These are phyloP conservation scores for Kentomonas sorsogonicus DNA, from an alignment of 208 protist genomes.

Conservation along the genomic window DNA sequence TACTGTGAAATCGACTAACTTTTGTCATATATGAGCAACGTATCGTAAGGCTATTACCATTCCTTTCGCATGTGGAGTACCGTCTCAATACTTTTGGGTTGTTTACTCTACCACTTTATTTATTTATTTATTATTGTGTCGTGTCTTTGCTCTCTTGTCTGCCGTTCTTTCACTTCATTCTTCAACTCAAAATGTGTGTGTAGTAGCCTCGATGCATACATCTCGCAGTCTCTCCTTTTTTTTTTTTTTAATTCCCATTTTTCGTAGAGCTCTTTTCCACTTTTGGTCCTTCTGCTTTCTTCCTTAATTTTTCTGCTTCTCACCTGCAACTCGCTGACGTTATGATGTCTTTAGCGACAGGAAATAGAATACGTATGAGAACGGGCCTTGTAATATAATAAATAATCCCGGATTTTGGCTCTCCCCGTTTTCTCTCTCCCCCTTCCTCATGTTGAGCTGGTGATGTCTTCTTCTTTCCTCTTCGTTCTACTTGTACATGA, in stretches of 20 bases:
- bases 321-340: not conserved
- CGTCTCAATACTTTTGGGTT: too few species aligned
- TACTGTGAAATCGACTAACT: too few species aligned
- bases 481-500: not conserved
- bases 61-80: too few species aligned
- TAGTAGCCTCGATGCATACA: constrained; percentile 7
- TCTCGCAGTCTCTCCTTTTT: constrained; percentile 9
- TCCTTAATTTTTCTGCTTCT: not conserved
- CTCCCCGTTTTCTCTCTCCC: not conserved
- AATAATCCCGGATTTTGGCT: not conserved
- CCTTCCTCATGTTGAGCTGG: not conserved
- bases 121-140: too few species aligned
- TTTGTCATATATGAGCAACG: too few species aligned
- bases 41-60: too few species aligned
- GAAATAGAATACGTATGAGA: not conserved
- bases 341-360: not conserved
- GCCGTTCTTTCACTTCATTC: too few species aligned
- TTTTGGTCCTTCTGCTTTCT: not conserved
- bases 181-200: constrained; percentile 1
- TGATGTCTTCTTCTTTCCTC: not conserved
- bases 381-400: constrained; percentile 1
- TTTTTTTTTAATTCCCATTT: not conserved
- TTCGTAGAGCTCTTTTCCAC: too few species aligned
- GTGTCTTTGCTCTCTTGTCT: too few species aligned
- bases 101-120: too few species aligned